A percentile compares a stretch with the other conserved stretches of the same genome.
These are phyloP conservation scores for Penicillium ucsense DNA, from an alignment of 495 filamentous ascomycete genomes.

Conservation along the genomic window DNA sequence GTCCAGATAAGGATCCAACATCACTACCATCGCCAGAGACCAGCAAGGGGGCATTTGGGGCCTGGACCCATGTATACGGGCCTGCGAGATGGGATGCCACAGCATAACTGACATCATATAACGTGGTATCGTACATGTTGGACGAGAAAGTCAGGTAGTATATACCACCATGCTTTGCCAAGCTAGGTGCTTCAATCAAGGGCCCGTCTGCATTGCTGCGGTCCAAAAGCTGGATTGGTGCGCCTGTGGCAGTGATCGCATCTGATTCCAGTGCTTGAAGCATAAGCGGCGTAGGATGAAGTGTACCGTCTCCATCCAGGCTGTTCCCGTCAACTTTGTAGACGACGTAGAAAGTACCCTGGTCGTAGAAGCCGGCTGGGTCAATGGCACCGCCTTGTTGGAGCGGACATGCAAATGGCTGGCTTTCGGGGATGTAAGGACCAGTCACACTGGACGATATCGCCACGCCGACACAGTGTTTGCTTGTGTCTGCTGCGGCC, in stretches of 20 bases:
- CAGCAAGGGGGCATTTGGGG: not conserved
- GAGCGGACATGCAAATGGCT: constrained; percentile 17
- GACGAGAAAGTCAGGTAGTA: constrained; percentile 44
- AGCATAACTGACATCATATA: constrained; percentile 43
- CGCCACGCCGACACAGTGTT: constrained; percentile 33
- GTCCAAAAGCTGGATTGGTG: not conserved
- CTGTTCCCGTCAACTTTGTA: constrained; percentile 48
- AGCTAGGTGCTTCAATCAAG: not conserved
- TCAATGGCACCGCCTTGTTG: constrained; percentile 27
- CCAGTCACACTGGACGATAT: constrained; percentile 23
- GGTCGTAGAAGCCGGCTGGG: constrained; percentile 20
- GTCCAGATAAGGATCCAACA: constrained; percentile 21
- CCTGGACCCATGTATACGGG: constrained; percentile 23
- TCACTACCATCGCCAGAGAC: not conserved
- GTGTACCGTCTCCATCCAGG: constrained; percentile 35
- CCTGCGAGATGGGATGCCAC: constrained; percentile 30
- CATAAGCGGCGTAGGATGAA: constrained; percentile 40
- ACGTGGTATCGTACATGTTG: constrained; percentile 34
- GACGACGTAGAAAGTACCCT: constrained; percentile 19
- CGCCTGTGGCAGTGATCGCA: constrained; percentile 35
- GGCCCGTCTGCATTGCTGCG: not conserved
- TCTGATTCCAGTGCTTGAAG: constrained; percentile 39
- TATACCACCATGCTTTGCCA: not conserved
- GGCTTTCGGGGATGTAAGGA: constrained; percentile 18
- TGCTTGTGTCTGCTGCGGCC: constrained; percentile 4